Evolutionary conservation across 257 asterid species (phyloP), one percentile per base, ranked within the genome.

Genomic region (Salvia hispanica): DNA sequence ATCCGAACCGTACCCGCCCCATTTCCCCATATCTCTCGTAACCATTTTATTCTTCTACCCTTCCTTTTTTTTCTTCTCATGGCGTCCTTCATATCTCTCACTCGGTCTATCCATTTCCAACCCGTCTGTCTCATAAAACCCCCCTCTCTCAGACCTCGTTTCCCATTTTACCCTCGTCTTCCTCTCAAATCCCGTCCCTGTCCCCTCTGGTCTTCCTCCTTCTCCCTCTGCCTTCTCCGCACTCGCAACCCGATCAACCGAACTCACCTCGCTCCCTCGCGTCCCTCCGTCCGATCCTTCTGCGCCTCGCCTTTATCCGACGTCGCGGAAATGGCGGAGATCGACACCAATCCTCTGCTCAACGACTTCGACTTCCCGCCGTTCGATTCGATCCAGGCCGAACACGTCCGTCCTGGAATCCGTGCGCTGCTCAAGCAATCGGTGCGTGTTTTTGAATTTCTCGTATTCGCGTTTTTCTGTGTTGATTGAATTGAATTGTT

Each of bases 331-430:
- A 74, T 70, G 79, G 83, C 71, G 48, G 88, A 79, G 0, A 47
- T 34, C 34, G 83, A 60, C 1, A 61, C 45, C 6, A 92, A 90
- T 78, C 99, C 99, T 46, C 81, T 93, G 11, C 74, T 90, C 63
- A 84, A 69, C 61, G 96, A 86, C 18, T 93, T 93, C 58, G 78
- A 83, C 76, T 93, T 93, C 78, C 99, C 99, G 25, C 99, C 97
- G 4, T 93, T 83, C 77, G 95, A 88, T 75, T 39, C 64, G 9
- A 91, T 93, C 74, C 80, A 86, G 43, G 88, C 97, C 55, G 72
- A 76, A 3, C 96, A 93, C 83, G 99, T 93, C 61, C 91, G 95
- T 13, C 95, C 97, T 10, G 99, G 99, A 37, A 80, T 90, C 69
- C 96, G 96, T 18, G 85, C 83, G 31, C 74, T 93, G 86, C 81